phyloP scores from a whole-genome alignment of 2,329 filamentous ascomycete genomes.

The Ploettnerulaceae sp. region DNA sequence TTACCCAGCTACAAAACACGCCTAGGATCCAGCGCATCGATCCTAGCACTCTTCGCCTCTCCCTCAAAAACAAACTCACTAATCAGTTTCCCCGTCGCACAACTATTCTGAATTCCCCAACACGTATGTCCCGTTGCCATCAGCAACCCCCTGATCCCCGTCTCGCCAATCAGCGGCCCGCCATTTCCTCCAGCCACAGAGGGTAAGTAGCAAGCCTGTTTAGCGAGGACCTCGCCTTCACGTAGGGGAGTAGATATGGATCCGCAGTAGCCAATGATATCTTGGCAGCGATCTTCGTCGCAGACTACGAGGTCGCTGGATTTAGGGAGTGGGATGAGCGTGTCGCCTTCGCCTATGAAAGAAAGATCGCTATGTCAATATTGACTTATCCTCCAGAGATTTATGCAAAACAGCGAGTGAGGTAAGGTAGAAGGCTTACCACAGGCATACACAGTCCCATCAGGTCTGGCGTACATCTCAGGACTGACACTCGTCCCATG shows the following conservation, averaged over 20 bases:
- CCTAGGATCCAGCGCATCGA: slow-evolving; percentile 62
- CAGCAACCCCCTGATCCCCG: slow-evolving; percentile 67
- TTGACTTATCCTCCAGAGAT: not conserved
- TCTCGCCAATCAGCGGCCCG: slow-evolving; percentile 73
- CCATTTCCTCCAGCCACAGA: slow-evolving; percentile 43
- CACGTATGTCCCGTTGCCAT: slow-evolving; percentile 90
- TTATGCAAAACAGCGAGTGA: not conserved
- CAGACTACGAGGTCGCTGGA: slow-evolving; percentile 70
- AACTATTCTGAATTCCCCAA: slow-evolving; percentile 97
- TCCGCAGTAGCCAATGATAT: slow-evolving; percentile 74
- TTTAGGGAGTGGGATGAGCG: slow-evolving; percentile 65
- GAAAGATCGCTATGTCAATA: not conserved
- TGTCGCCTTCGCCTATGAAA: slow-evolving; percentile 66
- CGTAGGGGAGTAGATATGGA: slow-evolving; percentile 62
- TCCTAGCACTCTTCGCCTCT: slow-evolving; percentile 59
- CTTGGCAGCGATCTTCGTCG: slow-evolving; percentile 74
- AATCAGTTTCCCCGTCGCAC: slow-evolving; percentile 78
- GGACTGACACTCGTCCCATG: slow-evolving; percentile 67
- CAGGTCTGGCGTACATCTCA: slow-evolving; percentile 89
- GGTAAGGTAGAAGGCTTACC: slow-evolving; percentile 44
- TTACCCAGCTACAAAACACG: slow-evolving; percentile 48
- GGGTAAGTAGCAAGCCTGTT: slow-evolving; percentile 92
- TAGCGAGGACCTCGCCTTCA: slow-evolving; percentile 62
- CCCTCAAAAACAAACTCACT: slow-evolving; percentile 76
- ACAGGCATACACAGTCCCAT: slow-evolving; percentile 88